A percentile compares a stretch with the other conserved stretches of the same genome.
Evolutionary conservation across 2,329 filamentous ascomycete species (phyloP).

Genomic region (Colletotrichum sp.): DNA sequence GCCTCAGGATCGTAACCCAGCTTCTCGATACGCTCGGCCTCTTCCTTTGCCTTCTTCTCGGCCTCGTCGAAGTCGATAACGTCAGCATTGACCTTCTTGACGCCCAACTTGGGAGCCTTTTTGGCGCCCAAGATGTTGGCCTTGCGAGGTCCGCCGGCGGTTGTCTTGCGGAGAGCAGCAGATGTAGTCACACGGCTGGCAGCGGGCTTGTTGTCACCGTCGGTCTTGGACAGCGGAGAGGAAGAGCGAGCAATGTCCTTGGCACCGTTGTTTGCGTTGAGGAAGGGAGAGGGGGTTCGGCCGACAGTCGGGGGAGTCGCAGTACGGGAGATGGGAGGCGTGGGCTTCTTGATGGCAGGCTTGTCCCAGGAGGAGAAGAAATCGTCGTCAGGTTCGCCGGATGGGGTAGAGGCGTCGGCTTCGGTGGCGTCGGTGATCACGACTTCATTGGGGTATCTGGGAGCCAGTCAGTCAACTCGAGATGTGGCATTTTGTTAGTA

Average conservation of each 20-base stretch:
- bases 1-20: slow-evolving; percentile 94
- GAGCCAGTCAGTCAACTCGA: slow-evolving; percentile 27
- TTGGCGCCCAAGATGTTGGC: slow-evolving; percentile 85
- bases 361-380: slow-evolving; percentile 99
- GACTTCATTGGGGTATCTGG: slow-evolving; percentile 83
- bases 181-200: slow-evolving; percentile 79
- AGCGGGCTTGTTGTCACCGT: slow-evolving; percentile 59
- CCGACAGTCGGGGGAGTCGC: slow-evolving; percentile 82
- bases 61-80: slow-evolving; percentile 96
- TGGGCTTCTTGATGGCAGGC: slow-evolving; percentile 94
- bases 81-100: slow-evolving; percentile 85
- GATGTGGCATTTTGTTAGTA: background rate
- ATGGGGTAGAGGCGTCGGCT: slow-evolving; percentile 74
- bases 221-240: slow-evolving; percentile 76
- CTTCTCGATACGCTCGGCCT: slow-evolving; percentile 94
- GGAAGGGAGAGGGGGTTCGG: slow-evolving; percentile 88
- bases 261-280: slow-evolving; percentile 75
- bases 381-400: slow-evolving; percentile 83
- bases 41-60: slow-evolving; percentile 95
- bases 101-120: slow-evolving; percentile 85
- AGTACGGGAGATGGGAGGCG: slow-evolving; percentile 89
- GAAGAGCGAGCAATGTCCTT: slow-evolving; percentile 79
- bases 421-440: slow-evolving; percentile 78
- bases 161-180: slow-evolving; percentile 80
- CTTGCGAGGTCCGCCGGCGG: slow-evolving; percentile 73